These are phyloP conservation scores for Vanrija sp. DNA, from an alignment of 1,284 basidiomycete species.

Conservation along the genomic window DNA sequence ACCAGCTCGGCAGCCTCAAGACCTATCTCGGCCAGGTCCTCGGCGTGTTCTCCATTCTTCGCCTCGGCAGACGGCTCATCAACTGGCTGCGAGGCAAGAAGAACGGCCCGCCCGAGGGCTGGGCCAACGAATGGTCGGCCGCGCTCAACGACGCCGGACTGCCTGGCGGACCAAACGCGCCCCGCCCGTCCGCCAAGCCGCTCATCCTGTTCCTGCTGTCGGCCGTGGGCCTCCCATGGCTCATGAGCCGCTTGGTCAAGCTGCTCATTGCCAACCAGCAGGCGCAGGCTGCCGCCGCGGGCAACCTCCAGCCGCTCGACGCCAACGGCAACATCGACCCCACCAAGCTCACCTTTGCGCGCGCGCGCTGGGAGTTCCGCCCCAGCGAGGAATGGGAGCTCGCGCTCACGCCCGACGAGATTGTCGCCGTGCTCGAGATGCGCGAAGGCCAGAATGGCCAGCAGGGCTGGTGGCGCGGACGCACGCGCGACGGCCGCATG, in stretches of 20 bases:
- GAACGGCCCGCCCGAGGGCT: conserved; percentile 48
- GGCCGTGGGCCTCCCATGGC: conserved; percentile 89
- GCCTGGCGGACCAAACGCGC: conserved; percentile 38
- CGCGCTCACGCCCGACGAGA: conserved; percentile 79
- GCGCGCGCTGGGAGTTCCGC: conserved; percentile 77
- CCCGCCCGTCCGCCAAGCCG: conserved; percentile 78
- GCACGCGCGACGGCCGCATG: conserved; percentile 86
- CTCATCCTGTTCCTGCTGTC: conserved; percentile 91
- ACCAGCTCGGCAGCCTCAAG: conserved; percentile 87
- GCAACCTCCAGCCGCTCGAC: conserved; percentile 19
- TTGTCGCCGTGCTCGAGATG: conserved; percentile 88
- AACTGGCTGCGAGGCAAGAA: conserved; percentile 54
- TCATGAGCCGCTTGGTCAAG: conserved; percentile 85
- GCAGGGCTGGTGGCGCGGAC: conserved; percentile 92
- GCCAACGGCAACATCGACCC: conserved; percentile 51
- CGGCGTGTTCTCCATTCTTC: conserved; percentile 80
- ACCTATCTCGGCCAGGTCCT: conserved; percentile 92
- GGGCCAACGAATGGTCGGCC: conserved; percentile 49
- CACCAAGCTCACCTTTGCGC: conserved; percentile 73
- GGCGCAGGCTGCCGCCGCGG: conserved; percentile 24
- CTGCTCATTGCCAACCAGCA: conserved; percentile 67
- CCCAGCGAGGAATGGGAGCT: conserved; percentile 74
- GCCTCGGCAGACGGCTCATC: conserved; percentile 57
- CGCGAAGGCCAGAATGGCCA: conserved; percentile 69
- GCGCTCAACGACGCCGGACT: conserved; percentile 6